These are phyloP conservation scores for Geosmithia putterillii DNA, from an alignment of 2,329 filamentous ascomycete species.

Conservation along the genomic window DNA sequence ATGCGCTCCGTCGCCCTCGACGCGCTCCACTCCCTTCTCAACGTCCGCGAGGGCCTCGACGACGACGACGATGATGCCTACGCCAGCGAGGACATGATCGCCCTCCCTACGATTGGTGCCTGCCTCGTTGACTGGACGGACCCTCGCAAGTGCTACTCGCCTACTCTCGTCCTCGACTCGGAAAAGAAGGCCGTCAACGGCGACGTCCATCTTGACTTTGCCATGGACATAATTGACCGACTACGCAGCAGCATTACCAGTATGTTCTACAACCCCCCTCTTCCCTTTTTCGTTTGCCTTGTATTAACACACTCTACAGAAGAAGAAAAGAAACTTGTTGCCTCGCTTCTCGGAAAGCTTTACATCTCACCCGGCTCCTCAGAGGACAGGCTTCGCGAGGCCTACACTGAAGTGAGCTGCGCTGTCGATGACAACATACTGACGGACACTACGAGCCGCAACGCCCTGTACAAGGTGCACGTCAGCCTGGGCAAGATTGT, in stretches of 20 bases:
- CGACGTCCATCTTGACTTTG: slow-evolving; percentile 70
- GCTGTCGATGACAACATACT: slow-evolving; percentile 51
- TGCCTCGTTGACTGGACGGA: slow-evolving; percentile 94
- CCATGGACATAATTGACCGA: slow-evolving; percentile 64
- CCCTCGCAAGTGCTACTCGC: slow-evolving; percentile 61
- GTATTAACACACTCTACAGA: slow-evolving; percentile 29
- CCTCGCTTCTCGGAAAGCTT: slow-evolving; percentile 70
- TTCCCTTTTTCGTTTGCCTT: background rate
- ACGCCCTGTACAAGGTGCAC: slow-evolving; percentile 57
- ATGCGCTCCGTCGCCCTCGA: slow-evolving; percentile 66
- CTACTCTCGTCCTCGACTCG: slow-evolving; percentile 34
- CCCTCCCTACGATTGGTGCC: slow-evolving; percentile 63
- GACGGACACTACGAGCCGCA: slow-evolving; percentile 48
- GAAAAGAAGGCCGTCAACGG: slow-evolving; percentile 56
- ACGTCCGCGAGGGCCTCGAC: slow-evolving; percentile 58
- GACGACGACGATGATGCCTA: slow-evolving; percentile 62
- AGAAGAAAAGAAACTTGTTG: slow-evolving; percentile 76
- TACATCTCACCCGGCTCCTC: slow-evolving; percentile 59
- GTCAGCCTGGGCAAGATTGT: slow-evolving; percentile 56
- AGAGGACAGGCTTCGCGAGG: slow-evolving; percentile 42
- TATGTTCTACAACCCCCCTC: slow-evolving; percentile 30
- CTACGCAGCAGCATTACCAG: slow-evolving; percentile 54
- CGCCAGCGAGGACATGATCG: slow-evolving; percentile 66
- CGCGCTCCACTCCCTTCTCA: slow-evolving; percentile 63
- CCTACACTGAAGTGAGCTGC: slow-evolving; percentile 45